Conservation (phyloP, 441 rosid species). For the Euphorbia schlechtendalii region DNA sequence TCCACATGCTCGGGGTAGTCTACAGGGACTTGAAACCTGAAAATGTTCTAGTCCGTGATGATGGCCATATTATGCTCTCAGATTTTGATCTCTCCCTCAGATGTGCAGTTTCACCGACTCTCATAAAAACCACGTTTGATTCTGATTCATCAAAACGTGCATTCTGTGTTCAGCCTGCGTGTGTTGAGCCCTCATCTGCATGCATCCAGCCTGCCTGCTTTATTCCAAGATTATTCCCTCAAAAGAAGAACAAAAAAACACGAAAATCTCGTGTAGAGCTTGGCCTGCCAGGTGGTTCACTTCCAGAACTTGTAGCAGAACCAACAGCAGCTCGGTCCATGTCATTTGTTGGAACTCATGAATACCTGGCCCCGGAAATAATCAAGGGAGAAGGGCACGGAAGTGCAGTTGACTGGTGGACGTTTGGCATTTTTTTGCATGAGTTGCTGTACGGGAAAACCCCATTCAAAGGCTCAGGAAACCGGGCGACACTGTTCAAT, state of each 20-base stretch:
- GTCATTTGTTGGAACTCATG: slow-evolving; percentile 98
- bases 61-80: slow-evolving; percentile 98
- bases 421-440: slow-evolving; percentile 83
- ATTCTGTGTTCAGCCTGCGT: slow-evolving; percentile 78
- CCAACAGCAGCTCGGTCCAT: slow-evolving; percentile 92
- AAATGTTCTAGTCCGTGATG: slow-evolving; percentile 93
- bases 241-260: slow-evolving; percentile 67
- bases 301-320: slow-evolving; percentile 92
- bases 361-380: slow-evolving; percentile 97
- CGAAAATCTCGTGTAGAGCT: slow-evolving; percentile 48
- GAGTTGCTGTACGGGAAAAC: slow-evolving; percentile 84
- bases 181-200: slow-evolving; percentile 72
- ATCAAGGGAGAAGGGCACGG: slow-evolving; percentile 98
- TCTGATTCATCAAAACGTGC: slow-evolving; percentile 53
- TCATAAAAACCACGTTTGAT: slow-evolving; percentile 56
- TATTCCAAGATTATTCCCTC: slow-evolving; percentile 68
- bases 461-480: slow-evolving; percentile 93
- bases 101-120: slow-evolving; percentile 86
- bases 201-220: slow-evolving; percentile 93
- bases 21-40: slow-evolving; percentile 97
- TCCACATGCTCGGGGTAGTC: slow-evolving; percentile 96
- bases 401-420: slow-evolving; percentile 99
- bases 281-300: slow-evolving; percentile 44
- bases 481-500: slow-evolving; percentile 85
- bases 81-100: slow-evolving; percentile 94